Evolutionary conservation across 331 rosid genomes (phyloP), one percentile per base, ranked within the genome.

Genomic region (Cydonia oblonga): DNA sequence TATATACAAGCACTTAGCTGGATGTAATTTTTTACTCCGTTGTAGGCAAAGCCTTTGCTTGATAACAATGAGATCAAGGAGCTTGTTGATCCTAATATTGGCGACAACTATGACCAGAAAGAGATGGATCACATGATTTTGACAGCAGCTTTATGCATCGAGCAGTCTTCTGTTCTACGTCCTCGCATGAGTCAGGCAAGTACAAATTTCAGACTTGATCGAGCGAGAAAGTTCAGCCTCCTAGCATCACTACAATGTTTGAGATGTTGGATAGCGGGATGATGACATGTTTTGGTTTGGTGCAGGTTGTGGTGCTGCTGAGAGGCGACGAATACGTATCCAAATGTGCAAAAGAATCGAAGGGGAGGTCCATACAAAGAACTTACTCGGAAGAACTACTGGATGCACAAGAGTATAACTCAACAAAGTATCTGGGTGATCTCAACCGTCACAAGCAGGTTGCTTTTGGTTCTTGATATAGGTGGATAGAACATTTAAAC

Each of bases 121-220:
- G 85, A 85, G 74, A 78, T 90, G 85, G 84, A 85, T 13, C 80
- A 81, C 6, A 64, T 85, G 80, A 71, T 86, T 69, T 80, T 88
- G 82, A 92, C 98, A 24, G 91, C 95, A 15, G 88, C 96, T 75
- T 29, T 90, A 11, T 92, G 98, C 84, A 83, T 88, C 23, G 96
- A 92, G 70, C 92, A 76, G 26, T 85, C 81, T 73, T 89, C 96
- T 3, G 22, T 86, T 69, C 66, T 85, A 51, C 90, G 98, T 13
- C 98, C 98, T 20, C 75, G 83, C 42, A 92, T 90, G 96, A 82
- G 87, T 75, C 90, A 90, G 96, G 97, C 80, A 84, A 84, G 92
- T 78, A 14, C 28, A 65, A 52, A 46, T 68, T 57, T 51, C 52
- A 44, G 26, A 69, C 42, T 35, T 9, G 11, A 35, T 35, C 42